Percentiles rank a stretch among this genome's conserved stretches.
These are phyloP conservation scores for Selaginella moellendorffii DNA, from an alignment of 75 land plant species.

Conservation along the genomic window DNA sequence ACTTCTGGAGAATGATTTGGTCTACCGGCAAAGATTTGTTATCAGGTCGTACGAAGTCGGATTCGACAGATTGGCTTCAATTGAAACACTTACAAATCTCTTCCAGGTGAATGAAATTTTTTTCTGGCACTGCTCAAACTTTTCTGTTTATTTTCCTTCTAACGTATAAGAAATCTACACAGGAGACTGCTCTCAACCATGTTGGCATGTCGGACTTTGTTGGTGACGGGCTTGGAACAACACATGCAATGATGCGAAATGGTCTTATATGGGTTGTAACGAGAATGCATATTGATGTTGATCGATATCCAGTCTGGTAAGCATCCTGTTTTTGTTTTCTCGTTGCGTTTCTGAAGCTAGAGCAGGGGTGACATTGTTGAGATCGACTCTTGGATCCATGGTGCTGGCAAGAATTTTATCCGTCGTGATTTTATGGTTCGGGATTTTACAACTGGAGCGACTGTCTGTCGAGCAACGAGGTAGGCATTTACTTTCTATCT, in stretches of 20 bases:
- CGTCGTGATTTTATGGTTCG: too few species aligned
- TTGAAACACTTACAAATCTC: too few species aligned
- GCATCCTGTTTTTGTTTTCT: not conserved
- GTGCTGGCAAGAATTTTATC: too few species aligned
- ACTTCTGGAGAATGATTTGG: too few species aligned
- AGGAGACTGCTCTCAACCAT: constrained; percentile 80
- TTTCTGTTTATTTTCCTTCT: not conserved
- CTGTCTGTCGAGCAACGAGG: too few species aligned
- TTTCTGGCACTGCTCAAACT: not conserved
- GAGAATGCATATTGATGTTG: constrained; percentile 69
- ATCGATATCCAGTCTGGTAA: constrained; percentile 77
- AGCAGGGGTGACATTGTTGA: too few species aligned
- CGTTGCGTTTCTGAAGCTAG: not conserved
- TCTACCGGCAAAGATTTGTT: too few species aligned
- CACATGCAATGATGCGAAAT: constrained; percentile 60
- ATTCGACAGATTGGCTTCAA: too few species aligned
- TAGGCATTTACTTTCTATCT: not conserved
- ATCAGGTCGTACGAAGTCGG: too few species aligned
- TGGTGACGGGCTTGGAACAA: constrained; percentile 82
- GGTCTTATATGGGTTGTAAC: constrained; percentile 90
- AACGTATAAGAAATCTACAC: not conserved
- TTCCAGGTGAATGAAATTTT: too few species aligned
- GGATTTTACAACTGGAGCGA: too few species aligned
- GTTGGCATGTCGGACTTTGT: constrained; percentile 47
- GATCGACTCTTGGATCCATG: too few species aligned